Evolutionary conservation across 768 basidiomycete genomes (phyloP).

Genomic region (Termitomyces sp.): DNA sequence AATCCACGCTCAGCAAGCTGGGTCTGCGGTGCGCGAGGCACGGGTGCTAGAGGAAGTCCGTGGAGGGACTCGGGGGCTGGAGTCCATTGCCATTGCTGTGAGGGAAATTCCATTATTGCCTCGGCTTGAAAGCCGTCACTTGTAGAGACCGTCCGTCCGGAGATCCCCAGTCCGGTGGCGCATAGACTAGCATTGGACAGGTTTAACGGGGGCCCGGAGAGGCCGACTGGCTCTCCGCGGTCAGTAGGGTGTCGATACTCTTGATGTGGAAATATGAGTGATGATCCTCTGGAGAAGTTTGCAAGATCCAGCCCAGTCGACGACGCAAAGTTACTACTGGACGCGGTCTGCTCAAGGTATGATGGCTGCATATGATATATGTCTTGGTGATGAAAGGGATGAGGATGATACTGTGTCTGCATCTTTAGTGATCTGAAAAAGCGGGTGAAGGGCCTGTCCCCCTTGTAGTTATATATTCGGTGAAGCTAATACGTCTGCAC

Average conservation of each 20-base stretch:
- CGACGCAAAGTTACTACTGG: constrained; percentile 24
- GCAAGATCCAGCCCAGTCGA: constrained; percentile 27
- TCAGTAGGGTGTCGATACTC: constrained; percentile 35
- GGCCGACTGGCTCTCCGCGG: constrained; percentile 29
- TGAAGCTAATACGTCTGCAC: constrained; percentile 31
- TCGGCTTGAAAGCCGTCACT: constrained; percentile 29
- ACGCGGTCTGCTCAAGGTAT: constrained; percentile 16
- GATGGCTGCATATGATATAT: constrained; percentile 19
- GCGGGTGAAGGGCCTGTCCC: constrained; percentile 25
- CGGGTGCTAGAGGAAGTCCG: constrained; percentile 26
- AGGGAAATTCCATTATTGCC: constrained; percentile 30
- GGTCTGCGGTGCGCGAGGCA: constrained; percentile 19
- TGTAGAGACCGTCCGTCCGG: constrained; percentile 23
- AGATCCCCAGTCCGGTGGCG: constrained; percentile 41
- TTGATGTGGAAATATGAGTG: constrained; percentile 37
- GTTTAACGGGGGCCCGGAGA: constrained; percentile 22
- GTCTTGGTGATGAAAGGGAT: constrained; percentile 21
- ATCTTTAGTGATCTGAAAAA: constrained; percentile 27
- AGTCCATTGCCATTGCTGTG: constrained; percentile 22
- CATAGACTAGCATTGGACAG: constrained; percentile 27
- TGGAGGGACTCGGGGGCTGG: constrained; percentile 18
- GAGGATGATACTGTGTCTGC: constrained; percentile 30
- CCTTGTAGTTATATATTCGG: constrained; percentile 41
- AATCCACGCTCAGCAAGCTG: constrained; percentile 15
- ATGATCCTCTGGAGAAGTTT: constrained; percentile 49